Evolutionary conservation across 768 basidiomycete species (phyloP), one percentile per base, ranked within the genome.

Genomic region (Mycena alexandri): DNA sequence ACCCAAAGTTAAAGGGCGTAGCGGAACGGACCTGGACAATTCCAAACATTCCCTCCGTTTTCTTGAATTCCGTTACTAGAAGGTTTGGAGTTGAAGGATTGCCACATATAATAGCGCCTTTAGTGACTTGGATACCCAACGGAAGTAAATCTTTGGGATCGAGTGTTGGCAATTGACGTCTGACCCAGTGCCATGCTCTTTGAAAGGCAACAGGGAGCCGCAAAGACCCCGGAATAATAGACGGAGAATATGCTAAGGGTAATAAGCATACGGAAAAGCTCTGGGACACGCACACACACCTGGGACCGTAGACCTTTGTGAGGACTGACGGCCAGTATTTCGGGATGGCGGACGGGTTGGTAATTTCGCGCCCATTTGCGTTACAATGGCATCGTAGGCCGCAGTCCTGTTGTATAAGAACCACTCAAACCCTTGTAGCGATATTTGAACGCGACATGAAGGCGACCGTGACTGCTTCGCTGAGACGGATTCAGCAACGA

Each of bases 361-460:
- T 53, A 72, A 73, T 75, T 81, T 81, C 22, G 77, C 79, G 65
- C 87, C 86, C 85, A 96, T 89, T 74, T 92, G 88, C 13, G 91
- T 85, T 21, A 97, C 80, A 58, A 99, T 95, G 59, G 88, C 85
- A 74, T 99, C 95, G 78, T 92, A 98, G 5, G 95, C 90, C 5
- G 93, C 87, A 4, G 94, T 96, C 53, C 90, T 84, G 79, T 98
- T 99, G 79, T 94, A 98, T 46, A 99, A 73, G 76, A 94, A 94
- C 91, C 94, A 96, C 77, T 99, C 96, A 48, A 96, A 83, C 19
- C 97, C 97, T 71, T 96, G 89, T 4, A 93, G 72, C 9, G 89
- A 89, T 33, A 96, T 75, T 61, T 93, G 90, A 34, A 98, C 87
- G 43, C 97, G 90, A 73, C 95, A 97, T 16, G 91, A 87, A 63